A percentile compares a stretch with the other conserved stretches of the same genome.
phyloP scores from a whole-genome alignment of 345 rosid genomes.

The Sisymbrium irio region DNA sequence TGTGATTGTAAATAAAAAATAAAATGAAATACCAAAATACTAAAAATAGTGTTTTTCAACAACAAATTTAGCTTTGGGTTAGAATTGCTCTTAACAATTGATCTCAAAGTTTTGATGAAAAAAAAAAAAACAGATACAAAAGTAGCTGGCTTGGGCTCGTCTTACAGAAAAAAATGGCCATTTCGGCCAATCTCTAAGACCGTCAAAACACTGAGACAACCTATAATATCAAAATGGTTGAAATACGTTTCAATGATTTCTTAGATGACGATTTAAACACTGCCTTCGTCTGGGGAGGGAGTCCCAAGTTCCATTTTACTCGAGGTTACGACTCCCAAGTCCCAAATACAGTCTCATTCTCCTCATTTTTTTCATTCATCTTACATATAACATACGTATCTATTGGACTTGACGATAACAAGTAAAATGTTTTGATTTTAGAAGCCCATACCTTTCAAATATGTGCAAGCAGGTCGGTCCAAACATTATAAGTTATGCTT shows the following conservation, averaged over 20 bases:
- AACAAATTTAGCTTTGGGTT: too few species aligned
- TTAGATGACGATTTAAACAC: not conserved
- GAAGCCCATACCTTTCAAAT: not conserved
- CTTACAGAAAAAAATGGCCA: not conserved
- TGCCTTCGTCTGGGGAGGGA: not conserved
- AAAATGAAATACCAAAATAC: too few species aligned
- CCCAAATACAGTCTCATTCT: not conserved
- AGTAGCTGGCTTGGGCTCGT: not conserved
- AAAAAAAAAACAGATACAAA: too few species aligned
- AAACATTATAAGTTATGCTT: not conserved
- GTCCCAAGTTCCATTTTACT: not conserved
- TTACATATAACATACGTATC: not conserved
- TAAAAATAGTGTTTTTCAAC: too few species aligned
- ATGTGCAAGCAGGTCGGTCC: not conserved
- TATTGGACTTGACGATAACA: not conserved
- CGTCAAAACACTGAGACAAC: not conserved
- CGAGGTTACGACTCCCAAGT: not conserved
- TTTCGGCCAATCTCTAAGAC: not conserved
- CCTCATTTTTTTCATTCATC: not conserved
- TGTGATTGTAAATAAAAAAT: too few species aligned
- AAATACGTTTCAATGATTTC: not conserved
- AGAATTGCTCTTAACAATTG: too few species aligned
- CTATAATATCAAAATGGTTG: not conserved
- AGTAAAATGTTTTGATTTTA: not conserved
- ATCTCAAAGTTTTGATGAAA: too few species aligned